Base-by-base conservation (phyloP, 352 stramenopile genomes). In the Globisporangium splendens region DNA sequence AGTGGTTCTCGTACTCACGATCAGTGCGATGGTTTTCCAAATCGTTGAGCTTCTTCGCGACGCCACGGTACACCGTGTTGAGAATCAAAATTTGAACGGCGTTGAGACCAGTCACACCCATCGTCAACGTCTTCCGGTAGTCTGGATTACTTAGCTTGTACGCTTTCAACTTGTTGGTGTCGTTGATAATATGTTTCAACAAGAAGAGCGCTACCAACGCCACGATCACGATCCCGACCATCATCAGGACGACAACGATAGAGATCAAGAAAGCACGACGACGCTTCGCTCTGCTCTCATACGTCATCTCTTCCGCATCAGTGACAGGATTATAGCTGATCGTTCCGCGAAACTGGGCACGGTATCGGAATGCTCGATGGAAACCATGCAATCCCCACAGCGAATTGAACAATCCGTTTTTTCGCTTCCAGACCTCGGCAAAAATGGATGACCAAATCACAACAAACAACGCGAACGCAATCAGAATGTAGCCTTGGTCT, bases 11-110 rank as follows among this genome's bases (percentile, higher is more conserved):
- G 66, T 94, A 96, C 63, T 92, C 79, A 13, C 75, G 77, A 22
- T 96, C 83, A 1, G 91, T 98, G 39, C 88, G 88, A 66, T 98
- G 89, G 63, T 97, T 97, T 74, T 98, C 92, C 31, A 86, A 93
- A 51, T 98, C 80, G 69, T 98, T 99, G 35, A 99, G 70, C 47
- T 85, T 85, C 22, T 91, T 77, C 7, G 96, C 96, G 21, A 99
- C 71, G 49, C 60, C 73, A 52, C 88, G 93, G 50, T 99, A 97
- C 7, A 91, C 66, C 54, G 84, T 93, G 66, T 98, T 98, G 46
- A 98, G 77, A 17, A 98, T 60, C 50, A 96, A 69, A 70, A 99
- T 97, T 61, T 93, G 87, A 8, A 99, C 63, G 0, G 90, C 89
- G 57, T 94, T 92, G 28, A 72, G 58, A 13, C 81, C 70, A 42